phyloP scores from a whole-genome alignment of 139 green algal species.

The Nannochloris sp. region DNA sequence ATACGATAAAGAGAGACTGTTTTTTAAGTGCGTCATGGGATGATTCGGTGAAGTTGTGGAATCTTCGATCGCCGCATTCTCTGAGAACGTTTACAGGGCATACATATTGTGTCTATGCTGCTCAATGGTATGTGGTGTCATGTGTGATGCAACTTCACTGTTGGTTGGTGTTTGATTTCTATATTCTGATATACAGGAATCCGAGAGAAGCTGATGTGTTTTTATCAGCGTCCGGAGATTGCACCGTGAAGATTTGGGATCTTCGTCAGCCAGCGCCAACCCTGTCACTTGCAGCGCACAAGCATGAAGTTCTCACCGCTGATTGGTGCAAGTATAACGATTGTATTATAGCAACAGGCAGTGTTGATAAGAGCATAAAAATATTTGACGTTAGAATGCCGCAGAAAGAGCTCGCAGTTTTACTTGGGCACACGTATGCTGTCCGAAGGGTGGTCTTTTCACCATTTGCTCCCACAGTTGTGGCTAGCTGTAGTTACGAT shows the following conservation, averaged over 20 bases:
- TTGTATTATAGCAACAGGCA: conserved; percentile 78
- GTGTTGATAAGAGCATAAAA: conserved; percentile 90
- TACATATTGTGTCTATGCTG: conserved; percentile 96
- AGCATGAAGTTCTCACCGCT: conserved; percentile 61
- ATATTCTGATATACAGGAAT: conserved; percentile 43
- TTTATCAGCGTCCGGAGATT: conserved; percentile 71
- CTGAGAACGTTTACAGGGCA: conserved; percentile 77
- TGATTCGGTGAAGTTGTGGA: conserved; percentile 93
- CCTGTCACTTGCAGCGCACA: conserved; percentile 75
- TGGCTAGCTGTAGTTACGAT: conserved; percentile 83
- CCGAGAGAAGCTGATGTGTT: conserved; percentile 70
- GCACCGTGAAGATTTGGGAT: conserved; percentile 82
- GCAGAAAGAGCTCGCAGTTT: conserved; percentile 36
- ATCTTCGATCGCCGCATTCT: conserved; percentile 34
- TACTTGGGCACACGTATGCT: conserved; percentile 69
- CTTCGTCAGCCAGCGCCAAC: conserved; percentile 59
- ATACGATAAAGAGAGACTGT: conserved; percentile 65
- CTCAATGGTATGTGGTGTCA: conserved; percentile 55
- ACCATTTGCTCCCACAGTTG: conserved; percentile 64
- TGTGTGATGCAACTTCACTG: background rate
- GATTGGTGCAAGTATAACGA: conserved; percentile 99
- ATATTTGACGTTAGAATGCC: conserved; percentile 76
- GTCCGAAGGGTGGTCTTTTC: conserved; percentile 75
- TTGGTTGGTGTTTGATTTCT: background rate
- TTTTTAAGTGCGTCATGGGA: conserved; percentile 92